phyloP scores from a whole-genome alignment of 2,329 filamentous ascomycete species.

The Hypocrella siamensis region DNA sequence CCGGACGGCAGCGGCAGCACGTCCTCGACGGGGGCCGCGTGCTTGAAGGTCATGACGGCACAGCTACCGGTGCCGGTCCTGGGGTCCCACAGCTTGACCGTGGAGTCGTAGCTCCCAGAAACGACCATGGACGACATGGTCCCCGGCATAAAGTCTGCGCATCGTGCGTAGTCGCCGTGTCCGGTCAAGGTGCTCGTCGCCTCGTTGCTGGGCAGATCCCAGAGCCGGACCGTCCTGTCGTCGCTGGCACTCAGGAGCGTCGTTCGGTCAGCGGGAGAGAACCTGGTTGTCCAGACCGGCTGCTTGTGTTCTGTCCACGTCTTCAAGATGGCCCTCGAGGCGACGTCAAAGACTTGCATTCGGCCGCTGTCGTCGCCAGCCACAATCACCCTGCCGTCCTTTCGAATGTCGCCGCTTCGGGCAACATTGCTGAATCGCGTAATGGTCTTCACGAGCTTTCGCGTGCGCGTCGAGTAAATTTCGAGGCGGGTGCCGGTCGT shows the following conservation, averaged over 20 bases:
- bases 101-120: slow-evolving; percentile 88
- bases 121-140: slow-evolving; percentile 60
- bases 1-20: slow-evolving; percentile 79
- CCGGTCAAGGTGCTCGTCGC: slow-evolving; percentile 68
- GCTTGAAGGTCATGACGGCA: slow-evolving; percentile 85
- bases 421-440: slow-evolving; percentile 86
- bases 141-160: slow-evolving; percentile 70
- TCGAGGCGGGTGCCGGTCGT: slow-evolving; percentile 91
- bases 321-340: slow-evolving; percentile 76
- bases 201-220: slow-evolving; percentile 75
- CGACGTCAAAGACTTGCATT: slow-evolving; percentile 90
- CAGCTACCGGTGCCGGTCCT: slow-evolving; percentile 46
- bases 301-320: slow-evolving; percentile 93
- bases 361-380: slow-evolving; percentile 84
- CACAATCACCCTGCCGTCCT: slow-evolving; percentile 76
- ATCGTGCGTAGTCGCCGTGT: slow-evolving; percentile 84
- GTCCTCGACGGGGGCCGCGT: slow-evolving; percentile 73
- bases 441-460: slow-evolving; percentile 86
- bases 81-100: slow-evolving; percentile 87
- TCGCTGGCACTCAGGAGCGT: slow-evolving; percentile 80
- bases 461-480: slow-evolving; percentile 81
- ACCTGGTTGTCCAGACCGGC: slow-evolving; percentile 82
- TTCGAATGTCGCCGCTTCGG: slow-evolving; percentile 73
- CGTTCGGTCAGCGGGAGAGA: slow-evolving; percentile 80
- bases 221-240: slow-evolving; percentile 81